These are phyloP conservation scores for Aspergillus novofumigatus DNA, from an alignment of 2,329 filamentous ascomycete species.

Conservation along the genomic window DNA sequence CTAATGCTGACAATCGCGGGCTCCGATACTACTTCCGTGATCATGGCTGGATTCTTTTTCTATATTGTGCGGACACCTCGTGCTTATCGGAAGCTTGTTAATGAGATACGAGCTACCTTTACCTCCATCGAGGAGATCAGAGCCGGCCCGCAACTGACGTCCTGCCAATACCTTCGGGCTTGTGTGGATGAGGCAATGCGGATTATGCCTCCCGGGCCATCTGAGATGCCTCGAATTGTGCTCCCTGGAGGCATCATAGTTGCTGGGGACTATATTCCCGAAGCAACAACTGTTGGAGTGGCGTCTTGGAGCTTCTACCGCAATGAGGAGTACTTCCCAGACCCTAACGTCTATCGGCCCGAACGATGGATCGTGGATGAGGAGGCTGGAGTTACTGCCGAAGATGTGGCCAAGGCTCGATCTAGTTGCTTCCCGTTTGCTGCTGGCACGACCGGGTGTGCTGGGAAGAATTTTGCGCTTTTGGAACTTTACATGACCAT, in stretches of 20 bases:
- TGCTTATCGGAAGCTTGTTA: conserved; percentile 22
- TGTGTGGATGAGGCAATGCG: conserved; percentile 9
- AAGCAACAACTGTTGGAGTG: conserved; percentile 37
- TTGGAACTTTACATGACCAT: too few species aligned
- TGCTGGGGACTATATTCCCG: conserved; percentile 13
- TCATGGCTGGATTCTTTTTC: conserved; percentile 37
- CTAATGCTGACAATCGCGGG: too few species aligned
- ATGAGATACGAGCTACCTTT: conserved; percentile 38
- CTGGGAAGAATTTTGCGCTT: too few species aligned
- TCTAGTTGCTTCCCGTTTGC: too few species aligned
- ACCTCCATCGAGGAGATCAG: conserved; percentile 29
- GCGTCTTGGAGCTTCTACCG: conserved; percentile 29
- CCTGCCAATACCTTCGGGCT: conserved; percentile 2
- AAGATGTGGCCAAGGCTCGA: too few species aligned
- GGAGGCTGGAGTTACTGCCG: too few species aligned
- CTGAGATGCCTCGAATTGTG: conserved; percentile 32
- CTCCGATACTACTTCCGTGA: conserved; percentile 42
- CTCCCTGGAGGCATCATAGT: conserved; percentile 23
- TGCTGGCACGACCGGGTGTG: too few species aligned
- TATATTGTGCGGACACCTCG: conserved; percentile 34
- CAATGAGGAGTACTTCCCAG: conserved; percentile 14
- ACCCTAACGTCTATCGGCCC: conserved; percentile 15
- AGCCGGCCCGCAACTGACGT: background rate
- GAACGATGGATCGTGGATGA: conserved; percentile 40
- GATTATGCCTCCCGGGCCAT: conserved; percentile 17